phyloP scores from a whole-genome alignment of 2,329 filamentous ascomycete species.

The Apiospora malaysiana region DNA sequence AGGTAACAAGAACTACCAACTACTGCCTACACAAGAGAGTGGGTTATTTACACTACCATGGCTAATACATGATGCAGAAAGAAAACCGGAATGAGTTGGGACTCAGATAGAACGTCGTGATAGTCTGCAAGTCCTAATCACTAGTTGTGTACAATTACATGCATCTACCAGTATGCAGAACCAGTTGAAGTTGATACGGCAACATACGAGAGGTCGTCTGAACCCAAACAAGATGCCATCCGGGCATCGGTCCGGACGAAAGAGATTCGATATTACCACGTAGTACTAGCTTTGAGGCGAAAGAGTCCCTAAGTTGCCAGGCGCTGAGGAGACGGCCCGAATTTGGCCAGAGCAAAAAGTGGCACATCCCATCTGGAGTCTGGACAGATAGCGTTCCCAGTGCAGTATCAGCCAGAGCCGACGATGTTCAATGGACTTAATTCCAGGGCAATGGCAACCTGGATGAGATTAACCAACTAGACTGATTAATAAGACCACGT shows the following conservation, averaged over 20 bases:
- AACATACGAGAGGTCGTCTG: not conserved
- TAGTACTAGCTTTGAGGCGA: conserved; percentile 10
- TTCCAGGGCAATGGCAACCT: not conserved
- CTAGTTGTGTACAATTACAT: not conserved
- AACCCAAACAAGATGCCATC: not conserved
- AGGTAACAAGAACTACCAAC: not conserved
- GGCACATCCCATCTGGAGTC: conserved; percentile 1
- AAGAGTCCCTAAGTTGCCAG: conserved; percentile 14
- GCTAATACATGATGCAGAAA: not conserved
- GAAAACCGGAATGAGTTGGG: not conserved
- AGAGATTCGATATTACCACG: conserved; percentile 2
- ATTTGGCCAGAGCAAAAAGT: conserved; percentile 15
- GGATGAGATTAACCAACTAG: conserved; percentile 3
- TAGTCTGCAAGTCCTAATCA: not conserved
- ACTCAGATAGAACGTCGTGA: not conserved
- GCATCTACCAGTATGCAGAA: not conserved
- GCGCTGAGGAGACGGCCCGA: conserved; percentile 12
- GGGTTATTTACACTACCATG: too few species aligned
- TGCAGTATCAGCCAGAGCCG: not conserved
- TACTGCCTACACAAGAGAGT: not conserved
- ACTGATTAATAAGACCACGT: conserved; percentile 10
- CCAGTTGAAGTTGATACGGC: not conserved
- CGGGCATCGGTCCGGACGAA: conserved; percentile 14
- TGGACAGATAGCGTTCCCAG: not conserved
- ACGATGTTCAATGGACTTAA: conserved; percentile 13